Evolutionary conservation across 1,139 yeast species (phyloP).

Genomic region (Hyphopichia khmerensis): DNA sequence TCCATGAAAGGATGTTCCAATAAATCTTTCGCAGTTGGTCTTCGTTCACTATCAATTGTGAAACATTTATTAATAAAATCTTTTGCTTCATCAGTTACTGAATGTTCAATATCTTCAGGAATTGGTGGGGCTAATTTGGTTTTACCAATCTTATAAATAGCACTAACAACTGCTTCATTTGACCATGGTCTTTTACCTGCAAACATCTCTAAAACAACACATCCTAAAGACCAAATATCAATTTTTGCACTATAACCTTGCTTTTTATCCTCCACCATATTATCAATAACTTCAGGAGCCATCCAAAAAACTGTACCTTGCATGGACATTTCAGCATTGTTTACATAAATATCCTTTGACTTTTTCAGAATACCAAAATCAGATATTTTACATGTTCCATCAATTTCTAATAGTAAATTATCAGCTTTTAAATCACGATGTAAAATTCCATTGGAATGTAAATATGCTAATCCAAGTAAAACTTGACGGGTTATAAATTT

Average conservation of each 20-base stretch:
- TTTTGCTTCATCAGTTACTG: slow-evolving; percentile 63
- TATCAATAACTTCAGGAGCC: slow-evolving; percentile 98
- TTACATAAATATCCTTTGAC: slow-evolving; percentile 82
- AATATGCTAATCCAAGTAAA: slow-evolving; percentile 75
- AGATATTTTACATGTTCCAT: slow-evolving; percentile 93
- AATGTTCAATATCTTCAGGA: slow-evolving; percentile 75
- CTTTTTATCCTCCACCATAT: slow-evolving; percentile 68
- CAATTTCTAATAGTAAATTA: slow-evolving; percentile 80
- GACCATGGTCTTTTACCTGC: slow-evolving; percentile 87
- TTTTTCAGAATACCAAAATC: slow-evolving; percentile 96
- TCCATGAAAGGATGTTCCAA: slow-evolving; percentile 62
- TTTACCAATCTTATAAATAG: slow-evolving; percentile 72
- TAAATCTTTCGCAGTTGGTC: slow-evolving; percentile 85
- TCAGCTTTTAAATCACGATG: slow-evolving; percentile 98
- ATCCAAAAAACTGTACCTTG: slow-evolving; percentile 99
- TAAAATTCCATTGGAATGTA: slow-evolving; percentile 83
- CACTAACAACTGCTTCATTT: slow-evolving; percentile 74
- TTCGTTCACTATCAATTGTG: slow-evolving; percentile 69
- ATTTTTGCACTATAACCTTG: slow-evolving; percentile 97
- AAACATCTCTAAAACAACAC: slow-evolving; percentile 94
- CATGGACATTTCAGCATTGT: slow-evolving; percentile 94
- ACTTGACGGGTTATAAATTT: slow-evolving; percentile 78
- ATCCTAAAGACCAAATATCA: slow-evolving; percentile 90
- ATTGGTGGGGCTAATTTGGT: slow-evolving; percentile 90
- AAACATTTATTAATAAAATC: slow-evolving; percentile 78